Evolutionary conservation across 1,139 yeast genomes (phyloP).

Genomic region (Yarrowia galli): DNA sequence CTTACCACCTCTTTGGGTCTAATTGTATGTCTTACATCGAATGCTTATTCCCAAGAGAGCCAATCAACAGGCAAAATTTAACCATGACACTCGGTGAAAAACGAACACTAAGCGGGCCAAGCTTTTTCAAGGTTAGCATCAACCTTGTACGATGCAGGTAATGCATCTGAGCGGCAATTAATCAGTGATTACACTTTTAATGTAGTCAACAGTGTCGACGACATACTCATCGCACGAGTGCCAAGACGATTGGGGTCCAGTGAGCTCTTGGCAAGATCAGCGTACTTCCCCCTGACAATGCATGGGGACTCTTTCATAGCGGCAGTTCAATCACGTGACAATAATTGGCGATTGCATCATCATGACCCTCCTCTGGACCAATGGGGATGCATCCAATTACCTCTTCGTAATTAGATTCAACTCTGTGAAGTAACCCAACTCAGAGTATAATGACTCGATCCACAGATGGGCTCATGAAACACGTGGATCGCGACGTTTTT

Average conservation of each 20-base stretch:
- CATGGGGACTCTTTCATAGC: background rate
- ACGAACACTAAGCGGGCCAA: background rate
- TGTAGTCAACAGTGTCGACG: background rate
- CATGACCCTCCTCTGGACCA: background rate
- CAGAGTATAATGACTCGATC: constrained; percentile 4
- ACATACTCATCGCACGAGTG: background rate
- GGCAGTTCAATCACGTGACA: too few species aligned
- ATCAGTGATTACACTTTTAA: background rate
- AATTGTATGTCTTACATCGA: background rate
- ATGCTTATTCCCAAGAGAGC: background rate
- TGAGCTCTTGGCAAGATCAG: background rate
- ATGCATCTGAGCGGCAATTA: background rate
- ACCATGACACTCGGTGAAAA: background rate
- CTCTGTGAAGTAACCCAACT: background rate
- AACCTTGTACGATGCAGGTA: background rate
- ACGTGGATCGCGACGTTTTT: constrained; percentile 2
- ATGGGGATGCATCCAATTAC: background rate
- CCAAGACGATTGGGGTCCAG: background rate
- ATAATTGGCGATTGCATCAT: background rate
- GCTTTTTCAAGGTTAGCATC: constrained; percentile 1
- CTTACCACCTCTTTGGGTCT: background rate
- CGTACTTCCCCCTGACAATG: too few species aligned
- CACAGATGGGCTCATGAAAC: constrained; percentile 1
- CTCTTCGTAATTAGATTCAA: background rate
- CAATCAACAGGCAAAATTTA: background rate